Evolutionary conservation across 1,284 basidiomycete genomes (phyloP).

Genomic region (Exobasidium rhododendri): DNA sequence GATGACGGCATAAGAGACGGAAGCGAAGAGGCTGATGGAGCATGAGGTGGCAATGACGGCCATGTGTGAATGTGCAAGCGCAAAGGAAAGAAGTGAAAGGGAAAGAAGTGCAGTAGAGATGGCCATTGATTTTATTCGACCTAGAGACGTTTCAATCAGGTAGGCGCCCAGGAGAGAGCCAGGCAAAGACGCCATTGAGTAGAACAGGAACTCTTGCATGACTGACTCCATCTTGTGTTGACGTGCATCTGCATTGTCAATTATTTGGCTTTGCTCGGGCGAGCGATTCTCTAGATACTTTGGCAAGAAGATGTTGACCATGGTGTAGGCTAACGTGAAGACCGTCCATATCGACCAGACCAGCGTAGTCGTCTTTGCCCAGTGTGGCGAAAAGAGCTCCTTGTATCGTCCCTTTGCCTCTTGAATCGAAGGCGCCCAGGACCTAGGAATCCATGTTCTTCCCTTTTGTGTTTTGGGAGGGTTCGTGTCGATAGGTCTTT

Average conservation of each 20-base stretch:
- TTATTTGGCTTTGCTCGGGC: no score
- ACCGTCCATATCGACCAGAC: constrained; percentile 50
- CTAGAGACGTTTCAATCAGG: constrained; percentile 71
- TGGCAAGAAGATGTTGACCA: constrained; percentile 95
- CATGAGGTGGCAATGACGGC: constrained; percentile 24
- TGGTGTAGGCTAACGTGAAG: constrained; percentile 69
- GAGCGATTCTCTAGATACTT: constrained; percentile 73
- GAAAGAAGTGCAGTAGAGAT: constrained; percentile 33
- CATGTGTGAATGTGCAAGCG: constrained; percentile 19
- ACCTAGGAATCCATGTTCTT: constrained; percentile 18
- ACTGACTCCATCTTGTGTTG: constrained; percentile 9
- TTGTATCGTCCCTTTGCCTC: constrained; percentile 63
- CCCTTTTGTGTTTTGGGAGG: not conserved
- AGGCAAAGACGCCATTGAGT: constrained; percentile 42
- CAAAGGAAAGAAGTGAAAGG: constrained; percentile 33
- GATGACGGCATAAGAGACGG: constrained; percentile 47
- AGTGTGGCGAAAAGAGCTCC: constrained; percentile 75
- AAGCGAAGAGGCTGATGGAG: constrained; percentile 34
- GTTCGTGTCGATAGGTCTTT: not conserved
- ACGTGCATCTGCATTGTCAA: not conserved
- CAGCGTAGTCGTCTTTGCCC: constrained; percentile 75
- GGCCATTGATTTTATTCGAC: constrained; percentile 67
- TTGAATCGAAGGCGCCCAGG: constrained; percentile 24
- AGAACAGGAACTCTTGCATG: constrained; percentile 38
- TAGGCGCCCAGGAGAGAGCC: constrained; percentile 74